phyloP scores from a whole-genome alignment of 164 flowering plant genomes.

The Warburgia ugandensis region DNA sequence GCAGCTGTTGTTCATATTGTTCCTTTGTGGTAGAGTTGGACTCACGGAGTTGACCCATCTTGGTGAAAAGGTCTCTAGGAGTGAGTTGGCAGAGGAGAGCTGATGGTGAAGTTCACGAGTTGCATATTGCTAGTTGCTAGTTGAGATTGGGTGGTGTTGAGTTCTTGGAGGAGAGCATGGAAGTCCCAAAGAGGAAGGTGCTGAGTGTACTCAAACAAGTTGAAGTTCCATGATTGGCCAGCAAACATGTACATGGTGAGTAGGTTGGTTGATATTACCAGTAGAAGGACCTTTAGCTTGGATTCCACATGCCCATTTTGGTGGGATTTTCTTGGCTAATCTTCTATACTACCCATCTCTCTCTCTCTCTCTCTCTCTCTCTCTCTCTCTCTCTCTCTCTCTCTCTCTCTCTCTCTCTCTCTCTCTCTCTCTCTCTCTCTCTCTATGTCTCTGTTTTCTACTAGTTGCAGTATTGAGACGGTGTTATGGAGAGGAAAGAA shows the following conservation, averaged over 20 bases:
- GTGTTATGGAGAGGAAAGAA: too few relatives aligned
- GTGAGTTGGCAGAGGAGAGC: conserved; percentile 15
- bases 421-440: too few relatives aligned
- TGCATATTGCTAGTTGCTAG: conserved; percentile 20
- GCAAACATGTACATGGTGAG: conserved; percentile 37
- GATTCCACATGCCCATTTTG: conserved; percentile 4
- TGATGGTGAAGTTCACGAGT: conserved; percentile 9
- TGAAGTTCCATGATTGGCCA: conserved; percentile 10
- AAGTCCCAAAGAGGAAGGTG: conserved; percentile 6
- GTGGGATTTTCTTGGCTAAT: conserved; percentile 7
- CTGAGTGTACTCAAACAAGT: conserved; percentile 5
- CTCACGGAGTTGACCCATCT: conserved; percentile 6
- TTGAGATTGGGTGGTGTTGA: conserved; percentile 26
- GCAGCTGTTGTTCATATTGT: not conserved
- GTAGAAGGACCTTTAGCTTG: conserved; percentile 28
- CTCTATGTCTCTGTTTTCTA: too few relatives aligned
- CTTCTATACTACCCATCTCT: conserved; percentile 14
- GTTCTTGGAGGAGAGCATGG: conserved; percentile 16
- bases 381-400: too few relatives aligned
- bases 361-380: too few relatives aligned
- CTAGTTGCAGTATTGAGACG: too few relatives aligned
- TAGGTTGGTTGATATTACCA: conserved; percentile 30
- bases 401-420: too few relatives aligned
- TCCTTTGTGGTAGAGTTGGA: too few relatives aligned
- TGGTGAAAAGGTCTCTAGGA: conserved; percentile 14